A percentile compares a stretch with the other conserved stretches of the same genome.
Conservation (phyloP, 129 eudicot species). For the Flaveria bidentis region DNA sequence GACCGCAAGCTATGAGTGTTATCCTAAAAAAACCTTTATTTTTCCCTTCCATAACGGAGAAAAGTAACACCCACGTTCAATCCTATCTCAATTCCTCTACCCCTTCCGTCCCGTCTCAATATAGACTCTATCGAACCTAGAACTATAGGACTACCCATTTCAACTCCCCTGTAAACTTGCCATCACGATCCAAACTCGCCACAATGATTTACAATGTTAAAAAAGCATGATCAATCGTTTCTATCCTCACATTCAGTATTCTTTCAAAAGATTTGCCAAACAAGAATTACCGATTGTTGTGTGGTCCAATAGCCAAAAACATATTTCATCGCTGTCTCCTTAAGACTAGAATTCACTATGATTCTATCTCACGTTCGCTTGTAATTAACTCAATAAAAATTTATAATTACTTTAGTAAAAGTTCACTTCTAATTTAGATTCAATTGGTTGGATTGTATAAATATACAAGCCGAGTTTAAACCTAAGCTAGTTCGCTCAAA, state of each 20-base stretch:
- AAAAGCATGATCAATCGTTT: constrained; percentile 3
- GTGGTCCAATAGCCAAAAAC: not conserved
- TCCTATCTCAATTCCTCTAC: not conserved
- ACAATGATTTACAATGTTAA: not conserved
- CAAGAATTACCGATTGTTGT: not conserved
- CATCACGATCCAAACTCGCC: not conserved
- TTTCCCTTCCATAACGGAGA: not conserved
- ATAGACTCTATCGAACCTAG: not conserved
- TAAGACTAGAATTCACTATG: not conserved
- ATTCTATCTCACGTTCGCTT: not conserved
- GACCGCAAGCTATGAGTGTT: not conserved
- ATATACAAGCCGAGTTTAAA: not conserved
- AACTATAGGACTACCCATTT: not conserved
- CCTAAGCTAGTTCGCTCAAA: not conserved
- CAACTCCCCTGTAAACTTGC: not conserved
- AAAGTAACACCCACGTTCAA: not conserved
- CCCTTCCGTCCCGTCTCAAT: not conserved
- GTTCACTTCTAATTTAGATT: no score
- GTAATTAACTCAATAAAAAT: not conserved
- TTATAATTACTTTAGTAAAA: no score
- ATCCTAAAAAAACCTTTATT: not conserved
- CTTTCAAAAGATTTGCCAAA: constrained; percentile 9
- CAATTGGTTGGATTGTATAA: not conserved
- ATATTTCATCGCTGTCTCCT: not conserved
- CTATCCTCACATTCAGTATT: constrained; percentile 3